Percentiles rank a stretch among this genome's conserved stretches.
These are phyloP conservation scores for Phytophthora pini DNA, from an alignment of 352 stramenopile genomes.

Conservation along the genomic window DNA sequence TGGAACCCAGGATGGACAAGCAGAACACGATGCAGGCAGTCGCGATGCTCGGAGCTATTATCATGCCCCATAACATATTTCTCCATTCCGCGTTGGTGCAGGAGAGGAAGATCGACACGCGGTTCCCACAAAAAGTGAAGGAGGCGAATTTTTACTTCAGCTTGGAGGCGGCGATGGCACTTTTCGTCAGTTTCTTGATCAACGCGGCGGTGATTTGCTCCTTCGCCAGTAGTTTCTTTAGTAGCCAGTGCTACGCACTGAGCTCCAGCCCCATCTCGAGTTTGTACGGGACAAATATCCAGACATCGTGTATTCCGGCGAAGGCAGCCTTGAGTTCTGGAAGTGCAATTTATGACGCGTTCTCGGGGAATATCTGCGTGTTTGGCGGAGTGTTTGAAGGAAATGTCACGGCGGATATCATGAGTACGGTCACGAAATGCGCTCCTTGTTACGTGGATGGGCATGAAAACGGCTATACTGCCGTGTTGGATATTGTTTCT, in stretches of 20 bases:
- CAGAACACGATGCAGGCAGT: conserved; percentile 73
- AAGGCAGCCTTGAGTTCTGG: conserved; percentile 57
- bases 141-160: conserved; percentile 88
- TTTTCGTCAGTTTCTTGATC: conserved; percentile 92
- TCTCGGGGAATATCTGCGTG: conserved; percentile 57
- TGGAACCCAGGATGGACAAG: conserved; percentile 61
- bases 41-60: conserved; percentile 88
- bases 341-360: conserved; percentile 66
- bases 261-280: conserved; percentile 60
- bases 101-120: conserved; percentile 36
- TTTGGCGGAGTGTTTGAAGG: conserved; percentile 31
- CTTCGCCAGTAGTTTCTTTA: conserved; percentile 92
- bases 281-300: conserved; percentile 56
- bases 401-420: conserved; percentile 4
- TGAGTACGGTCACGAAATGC: conserved; percentile 25
- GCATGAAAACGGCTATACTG: conserved; percentile 13
- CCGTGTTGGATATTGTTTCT: conserved; percentile 1
- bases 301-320: conserved; percentile 71
- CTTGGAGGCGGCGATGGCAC: conserved; percentile 83
- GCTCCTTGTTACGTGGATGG: conserved; percentile 62
- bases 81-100: conserved; percentile 92
- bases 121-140: conserved; percentile 35
- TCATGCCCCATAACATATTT: conserved; percentile 97
- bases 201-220: conserved; percentile 91
- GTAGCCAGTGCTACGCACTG: conserved; percentile 51